Base-by-base conservation (phyloP, 106 monocot genomes). In the Dioscorea dumetorum region DNA sequence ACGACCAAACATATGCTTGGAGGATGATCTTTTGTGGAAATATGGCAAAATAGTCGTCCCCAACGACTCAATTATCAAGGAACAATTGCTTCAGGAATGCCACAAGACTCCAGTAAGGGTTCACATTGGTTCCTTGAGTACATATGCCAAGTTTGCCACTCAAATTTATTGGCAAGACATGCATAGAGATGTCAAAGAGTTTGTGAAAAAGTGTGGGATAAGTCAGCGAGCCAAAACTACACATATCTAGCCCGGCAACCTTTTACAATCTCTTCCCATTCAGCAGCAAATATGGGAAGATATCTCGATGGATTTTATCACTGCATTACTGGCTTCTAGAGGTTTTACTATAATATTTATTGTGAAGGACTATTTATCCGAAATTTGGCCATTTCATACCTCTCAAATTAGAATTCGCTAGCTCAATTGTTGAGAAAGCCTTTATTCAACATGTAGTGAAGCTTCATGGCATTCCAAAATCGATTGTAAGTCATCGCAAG, bases 361-460 rank as follows among this genome's bases (percentile, higher is more conserved):
- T 5, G 58, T 58, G 22, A 34, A 60, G 0, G 70, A 71, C 34
- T 20, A 60, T 8, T 60, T 71, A 3, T 24, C 14, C 23, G n/a
- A 71, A 71, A 23, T 58, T 20, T 48, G 61, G 23, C 5, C 70
- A 71, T 20, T 71, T 60, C 31, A 12, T 49, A 0, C 22, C 70
- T 3, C 15, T 71, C 0, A 2, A 4, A 18, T 41, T 48, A 24
- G 59, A 58, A 4, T 60, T 18, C 22, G 13, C 48, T 4, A 33
- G 59, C 5, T 8, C 1, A 4, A 2, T 20, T 9, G 23, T 61
- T 2, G 70, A 59, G 5, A 41, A 35, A 1, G 16, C 0, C 2
- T 71, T 71, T 19, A 13, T 49, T 0, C 4, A 35, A 2, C n/a
- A n/a, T n/a, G n/a, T n/a, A n/a, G n/a, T n/a, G n/a, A n/a, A n/a